These are phyloP conservation scores for Saxophila tyrrhenica DNA, from an alignment of 495 filamentous ascomycete species.

Conservation along the genomic window DNA sequence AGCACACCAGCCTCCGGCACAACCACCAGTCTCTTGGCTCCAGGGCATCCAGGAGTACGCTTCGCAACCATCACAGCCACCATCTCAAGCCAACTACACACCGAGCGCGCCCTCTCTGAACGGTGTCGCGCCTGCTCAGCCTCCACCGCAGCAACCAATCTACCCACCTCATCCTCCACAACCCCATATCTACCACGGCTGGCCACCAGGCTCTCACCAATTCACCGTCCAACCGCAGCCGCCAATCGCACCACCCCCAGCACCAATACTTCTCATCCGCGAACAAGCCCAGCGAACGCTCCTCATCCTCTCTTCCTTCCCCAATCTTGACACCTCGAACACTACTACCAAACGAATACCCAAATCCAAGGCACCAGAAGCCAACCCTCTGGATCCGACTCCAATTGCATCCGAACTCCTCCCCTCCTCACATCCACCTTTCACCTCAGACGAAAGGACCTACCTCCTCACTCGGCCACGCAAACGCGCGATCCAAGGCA, in stretches of 20 bases:
- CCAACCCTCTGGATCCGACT: constrained; percentile 14
- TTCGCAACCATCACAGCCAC: background rate
- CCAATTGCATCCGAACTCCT: constrained; percentile 14
- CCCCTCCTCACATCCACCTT: constrained; percentile 13
- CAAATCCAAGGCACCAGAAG: constrained; percentile 16
- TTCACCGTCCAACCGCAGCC: constrained; percentile 3
- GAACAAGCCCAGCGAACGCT: constrained; percentile 18
- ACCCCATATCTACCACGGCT: constrained; percentile 4
- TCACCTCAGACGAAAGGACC: constrained; percentile 17
- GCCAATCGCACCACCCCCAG: constrained; percentile 1
- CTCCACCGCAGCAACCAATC: background rate
- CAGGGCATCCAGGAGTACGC: constrained; percentile 11
- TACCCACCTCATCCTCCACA: background rate
- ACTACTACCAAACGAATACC: constrained; percentile 5
- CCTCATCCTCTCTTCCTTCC: constrained; percentile 11
- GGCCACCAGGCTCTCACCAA: constrained; percentile 11
- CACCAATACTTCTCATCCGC: constrained; percentile 11
- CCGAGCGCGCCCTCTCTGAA: background rate
- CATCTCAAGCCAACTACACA: background rate
- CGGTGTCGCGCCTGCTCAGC: background rate
- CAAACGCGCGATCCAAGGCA: background rate
- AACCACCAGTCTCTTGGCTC: background rate
- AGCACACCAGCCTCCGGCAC: background rate
- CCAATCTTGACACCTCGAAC: constrained; percentile 1
- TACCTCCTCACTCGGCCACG: constrained; percentile 14